A percentile compares a stretch with the other conserved stretches of the same genome.
These are phyloP conservation scores for Jamesozyma jinghongensis DNA, from an alignment of 805 yeast species.

Conservation along the genomic window DNA sequence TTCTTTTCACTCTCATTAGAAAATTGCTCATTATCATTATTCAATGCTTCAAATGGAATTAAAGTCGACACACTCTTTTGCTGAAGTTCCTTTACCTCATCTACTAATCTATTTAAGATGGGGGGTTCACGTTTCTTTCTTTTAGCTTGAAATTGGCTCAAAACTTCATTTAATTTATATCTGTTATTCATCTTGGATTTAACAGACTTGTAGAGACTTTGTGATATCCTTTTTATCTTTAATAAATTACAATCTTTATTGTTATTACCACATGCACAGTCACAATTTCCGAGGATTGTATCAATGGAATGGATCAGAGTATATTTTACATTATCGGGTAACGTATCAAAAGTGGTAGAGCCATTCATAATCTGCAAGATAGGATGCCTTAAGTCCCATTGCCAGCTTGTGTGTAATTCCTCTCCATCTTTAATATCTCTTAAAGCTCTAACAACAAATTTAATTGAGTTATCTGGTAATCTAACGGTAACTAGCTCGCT, in stretches of 20 bases:
- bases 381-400: constrained; percentile 77
- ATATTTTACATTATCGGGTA: constrained; percentile 44
- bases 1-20: background rate
- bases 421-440: constrained; percentile 50
- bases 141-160: constrained; percentile 20
- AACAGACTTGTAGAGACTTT: constrained; percentile 50
- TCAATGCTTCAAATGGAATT: background rate
- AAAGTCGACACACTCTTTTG: constrained; percentile 4
- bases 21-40: background rate
- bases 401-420: constrained; percentile 78
- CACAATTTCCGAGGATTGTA: constrained; percentile 50
- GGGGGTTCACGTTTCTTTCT: constrained; percentile 26
- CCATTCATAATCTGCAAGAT: constrained; percentile 44
- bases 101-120: constrained; percentile 11
- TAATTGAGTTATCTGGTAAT: constrained; percentile 31
- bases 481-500: constrained; percentile 49
- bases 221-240: constrained; percentile 53
- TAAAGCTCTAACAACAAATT: constrained; percentile 49
- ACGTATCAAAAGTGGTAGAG: constrained; percentile 43
- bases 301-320: constrained; percentile 53
- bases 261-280: constrained; percentile 46
- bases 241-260: constrained; percentile 45
- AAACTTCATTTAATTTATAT: constrained; percentile 33
- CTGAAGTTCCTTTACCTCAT: constrained; percentile 5
- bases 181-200: constrained; percentile 32